These are phyloP conservation scores for Sclerotinia borealis DNA, from an alignment of 2,329 filamentous ascomycete species.

Conservation along the genomic window DNA sequence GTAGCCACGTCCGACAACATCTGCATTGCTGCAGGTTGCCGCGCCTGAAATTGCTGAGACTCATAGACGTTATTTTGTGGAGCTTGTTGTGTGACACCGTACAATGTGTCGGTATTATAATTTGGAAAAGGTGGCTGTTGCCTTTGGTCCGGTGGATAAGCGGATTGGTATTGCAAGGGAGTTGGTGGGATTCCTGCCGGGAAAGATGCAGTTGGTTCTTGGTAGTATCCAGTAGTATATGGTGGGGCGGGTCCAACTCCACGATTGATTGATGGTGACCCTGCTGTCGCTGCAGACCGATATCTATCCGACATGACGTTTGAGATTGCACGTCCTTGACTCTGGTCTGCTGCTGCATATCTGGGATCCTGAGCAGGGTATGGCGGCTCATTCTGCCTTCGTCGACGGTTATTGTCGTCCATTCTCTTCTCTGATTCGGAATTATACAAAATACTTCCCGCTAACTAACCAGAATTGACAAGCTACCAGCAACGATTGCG, in stretches of 20 bases:
- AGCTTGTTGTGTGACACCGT: conserved; percentile 63
- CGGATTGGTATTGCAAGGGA: conserved; percentile 34
- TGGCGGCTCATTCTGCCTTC: conserved; percentile 69
- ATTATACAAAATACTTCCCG: conserved; percentile 46
- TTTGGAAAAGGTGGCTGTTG: conserved; percentile 47
- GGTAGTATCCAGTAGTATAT: conserved; percentile 52
- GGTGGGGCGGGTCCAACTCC: conserved; percentile 46
- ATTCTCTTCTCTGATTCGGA: conserved; percentile 51
- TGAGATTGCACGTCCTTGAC: conserved; percentile 26
- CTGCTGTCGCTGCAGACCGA: conserved; percentile 44
- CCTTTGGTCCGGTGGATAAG: conserved; percentile 46
- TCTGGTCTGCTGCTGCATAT: conserved; percentile 37
- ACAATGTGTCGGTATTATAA: conserved; percentile 68
- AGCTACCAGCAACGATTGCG: conserved; percentile 58
- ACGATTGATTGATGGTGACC: conserved; percentile 36
- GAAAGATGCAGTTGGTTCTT: conserved; percentile 47
- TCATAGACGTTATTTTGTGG: conserved; percentile 66
- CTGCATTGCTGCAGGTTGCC: conserved; percentile 72
- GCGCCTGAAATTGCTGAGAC: conserved; percentile 66
- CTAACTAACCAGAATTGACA: conserved; percentile 56
- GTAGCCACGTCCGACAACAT: conserved; percentile 67
- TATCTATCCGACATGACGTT: conserved; percentile 36
- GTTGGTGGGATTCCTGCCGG: conserved; percentile 33
- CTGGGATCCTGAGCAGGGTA: conserved; percentile 53
- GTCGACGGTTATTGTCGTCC: conserved; percentile 69